Evolutionary conservation across 345 rosid genomes (phyloP), one percentile per base, ranked within the genome.

Genomic region (Eucalyptus leucophloia): DNA sequence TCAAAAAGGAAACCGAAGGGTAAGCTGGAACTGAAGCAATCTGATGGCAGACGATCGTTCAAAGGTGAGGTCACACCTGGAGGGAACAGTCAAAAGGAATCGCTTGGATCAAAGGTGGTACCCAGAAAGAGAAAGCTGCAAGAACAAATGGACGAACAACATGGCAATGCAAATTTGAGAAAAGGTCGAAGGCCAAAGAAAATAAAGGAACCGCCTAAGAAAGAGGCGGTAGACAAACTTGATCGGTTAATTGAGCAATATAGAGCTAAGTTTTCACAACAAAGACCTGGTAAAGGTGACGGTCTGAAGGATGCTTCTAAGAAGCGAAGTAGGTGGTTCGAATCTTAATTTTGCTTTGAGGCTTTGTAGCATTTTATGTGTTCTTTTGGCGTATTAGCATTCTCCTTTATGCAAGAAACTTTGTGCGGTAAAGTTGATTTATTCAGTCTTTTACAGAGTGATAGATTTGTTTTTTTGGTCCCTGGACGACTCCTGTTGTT

Each of bases 191-290:
- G 94, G 90, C 88, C 87, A 16, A 95, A 93, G 86, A 93, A 92
- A 95, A 93, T 90, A 44, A 94, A 94, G 88, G 92, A 94, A 19
- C 91, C 93, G 34, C 86, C 89, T 42, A 96, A 95, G 44, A 86
- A 89, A 56, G 98, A 95, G 24, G 94, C 86, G 28, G 92, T 89
- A 3, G 98, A 96, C 92, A 94, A 93, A 89, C 96, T 96, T 5
- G 99, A 98, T 90, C 51, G 92, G 92, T 89, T 96, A 93, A 94
- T 96, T 15, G 96, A 96, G 90, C 94, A 91, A 88, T 96, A 98
- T 92, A 94, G 88, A 87, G 90, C 95, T 10, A 98, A 96, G 92
- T 97, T 94, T 91, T 90, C 97, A 4, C 96, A 91, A 91, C 96
- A 86, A 19, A 91, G 89, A 87, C 93, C 94, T 67, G 92, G 92